Percentiles rank a stretch among this genome's conserved stretches.
Conservation (phyloP, 257 asterid genomes). For the Thymus mandschuricus region DNA sequence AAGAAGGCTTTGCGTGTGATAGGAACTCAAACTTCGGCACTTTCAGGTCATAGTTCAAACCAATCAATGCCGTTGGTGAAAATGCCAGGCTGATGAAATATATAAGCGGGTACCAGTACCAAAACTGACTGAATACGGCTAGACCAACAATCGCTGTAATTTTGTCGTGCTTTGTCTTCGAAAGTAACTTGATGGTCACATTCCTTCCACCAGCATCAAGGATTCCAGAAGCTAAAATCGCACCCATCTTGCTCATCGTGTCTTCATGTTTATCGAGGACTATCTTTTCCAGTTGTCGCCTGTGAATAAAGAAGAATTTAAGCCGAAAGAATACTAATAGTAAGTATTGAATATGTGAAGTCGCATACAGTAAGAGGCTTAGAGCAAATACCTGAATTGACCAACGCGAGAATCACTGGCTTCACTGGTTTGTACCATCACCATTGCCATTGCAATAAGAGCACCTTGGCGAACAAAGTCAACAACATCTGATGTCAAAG, state of each 20-base stretch:
- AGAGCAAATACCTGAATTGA: slow-evolving; percentile 68
- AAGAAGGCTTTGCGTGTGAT: slow-evolving; percentile 90
- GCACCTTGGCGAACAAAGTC: slow-evolving; percentile 99
- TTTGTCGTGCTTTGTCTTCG: slow-evolving; percentile 35
- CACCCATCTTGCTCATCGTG: slow-evolving; percentile 99
- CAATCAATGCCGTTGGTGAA: slow-evolving; percentile 98
- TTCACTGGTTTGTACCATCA: slow-evolving; percentile 93
- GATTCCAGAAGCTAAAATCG: slow-evolving; percentile 94
- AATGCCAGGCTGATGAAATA: slow-evolving; percentile 87
- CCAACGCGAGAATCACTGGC: slow-evolving; percentile 98
- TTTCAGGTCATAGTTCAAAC: slow-evolving; percentile 85
- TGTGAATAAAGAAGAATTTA: slow-evolving; percentile 24
- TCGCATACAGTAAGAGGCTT: background rate
- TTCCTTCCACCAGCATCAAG: slow-evolving; percentile 97
- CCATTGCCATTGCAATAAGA: slow-evolving; percentile 99
- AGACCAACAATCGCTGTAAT: slow-evolving; percentile 61
- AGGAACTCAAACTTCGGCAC: slow-evolving; percentile 90
- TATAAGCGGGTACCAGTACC: slow-evolving; percentile 99
- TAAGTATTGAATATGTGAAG: background rate
- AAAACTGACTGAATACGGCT: slow-evolving; percentile 96
- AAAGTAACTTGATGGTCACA: slow-evolving; percentile 33
- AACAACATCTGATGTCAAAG: slow-evolving; percentile 91
- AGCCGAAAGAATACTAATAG: slow-evolving; percentile 16
- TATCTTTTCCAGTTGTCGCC: slow-evolving; percentile 94
- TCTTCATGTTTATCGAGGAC: slow-evolving; percentile 95